These are phyloP conservation scores for Pseudozyma pruni DNA, from an alignment of 1,284 basidiomycete species.

Conservation along the genomic window DNA sequence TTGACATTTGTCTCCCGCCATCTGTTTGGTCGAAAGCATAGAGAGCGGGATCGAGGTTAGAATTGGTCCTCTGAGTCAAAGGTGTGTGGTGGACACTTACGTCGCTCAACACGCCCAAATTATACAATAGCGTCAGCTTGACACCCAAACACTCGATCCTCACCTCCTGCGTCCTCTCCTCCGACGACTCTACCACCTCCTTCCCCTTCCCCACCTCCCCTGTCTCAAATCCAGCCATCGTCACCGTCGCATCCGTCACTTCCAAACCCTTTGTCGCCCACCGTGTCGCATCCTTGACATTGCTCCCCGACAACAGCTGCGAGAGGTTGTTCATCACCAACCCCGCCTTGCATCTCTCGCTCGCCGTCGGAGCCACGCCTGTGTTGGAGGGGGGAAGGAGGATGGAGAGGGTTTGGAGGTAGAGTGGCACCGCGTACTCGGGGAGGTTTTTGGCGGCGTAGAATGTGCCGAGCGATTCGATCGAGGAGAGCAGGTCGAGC, in stretches of 20 bases:
- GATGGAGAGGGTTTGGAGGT: conserved; percentile 66
- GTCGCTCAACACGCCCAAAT: conserved; percentile 55
- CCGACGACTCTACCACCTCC: conserved; percentile 31
- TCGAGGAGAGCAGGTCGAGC: conserved; percentile 62
- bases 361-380: conserved; percentile 43
- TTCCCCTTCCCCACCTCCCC: conserved; percentile 3
- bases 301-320: conserved; percentile 53
- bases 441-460: conserved; percentile 61
- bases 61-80: no score
- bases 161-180: conserved; percentile 51
- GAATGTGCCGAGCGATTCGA: conserved; percentile 67
- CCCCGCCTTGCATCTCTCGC: conserved; percentile 64
- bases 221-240: conserved; percentile 51
- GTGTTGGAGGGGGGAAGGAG: conserved; percentile 52
- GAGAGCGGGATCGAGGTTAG: no score
- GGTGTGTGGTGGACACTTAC: conserved; percentile 20
- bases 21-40: conserved; percentile 10
- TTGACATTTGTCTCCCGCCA: conserved; percentile 50
- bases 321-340: conserved; percentile 67
- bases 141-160: conserved; percentile 57
- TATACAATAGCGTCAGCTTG: conserved; percentile 63
- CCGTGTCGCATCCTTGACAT: conserved; percentile 56
- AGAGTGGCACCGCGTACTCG: conserved; percentile 67
- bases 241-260: conserved; percentile 54
- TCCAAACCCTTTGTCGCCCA: conserved; percentile 65